Percentiles rank a stretch among this genome's conserved stretches.
phyloP scores from a whole-genome alignment of 2,329 filamentous ascomycete species.

The Nectriaceae sp. region DNA sequence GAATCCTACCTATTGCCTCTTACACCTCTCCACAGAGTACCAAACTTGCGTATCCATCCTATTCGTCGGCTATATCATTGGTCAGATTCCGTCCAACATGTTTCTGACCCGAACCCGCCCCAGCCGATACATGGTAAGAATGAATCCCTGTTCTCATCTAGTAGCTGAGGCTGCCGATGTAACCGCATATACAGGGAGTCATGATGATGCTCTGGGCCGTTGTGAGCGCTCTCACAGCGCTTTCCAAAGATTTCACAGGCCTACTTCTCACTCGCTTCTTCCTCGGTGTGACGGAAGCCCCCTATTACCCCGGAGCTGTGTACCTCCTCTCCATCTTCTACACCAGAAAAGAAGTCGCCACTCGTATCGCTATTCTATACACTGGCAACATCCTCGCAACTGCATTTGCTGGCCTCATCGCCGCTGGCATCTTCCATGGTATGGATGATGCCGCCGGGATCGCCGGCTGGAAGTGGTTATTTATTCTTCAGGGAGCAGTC shows the following conservation, averaged over 20 bases:
- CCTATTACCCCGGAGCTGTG: slow-evolving; percentile 38
- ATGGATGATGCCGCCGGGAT: slow-evolving; percentile 29
- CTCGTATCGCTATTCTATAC: slow-evolving; percentile 47
- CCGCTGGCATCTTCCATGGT: slow-evolving; percentile 42
- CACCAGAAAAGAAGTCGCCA: slow-evolving; percentile 50
- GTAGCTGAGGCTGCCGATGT: too few relatives aligned
- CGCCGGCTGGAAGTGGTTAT: slow-evolving; percentile 47
- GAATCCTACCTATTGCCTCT: neutral
- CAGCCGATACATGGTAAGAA: slow-evolving; percentile 40
- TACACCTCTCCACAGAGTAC: slow-evolving; percentile 23
- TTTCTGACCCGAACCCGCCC: slow-evolving; percentile 45
- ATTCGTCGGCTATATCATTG: slow-evolving; percentile 47
- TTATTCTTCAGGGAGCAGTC: slow-evolving; percentile 65
- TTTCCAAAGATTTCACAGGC: slow-evolving; percentile 48
- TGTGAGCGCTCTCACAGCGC: slow-evolving; percentile 48
- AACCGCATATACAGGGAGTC: slow-evolving; percentile 28
- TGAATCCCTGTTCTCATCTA: slow-evolving; percentile 4
- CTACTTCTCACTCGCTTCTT: slow-evolving; percentile 51
- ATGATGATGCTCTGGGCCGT: slow-evolving; percentile 51
- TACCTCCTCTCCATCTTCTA: slow-evolving; percentile 56
- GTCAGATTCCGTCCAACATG: slow-evolving; percentile 46
- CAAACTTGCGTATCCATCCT: slow-evolving; percentile 34
- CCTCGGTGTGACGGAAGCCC: slow-evolving; percentile 42
- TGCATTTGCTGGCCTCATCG: slow-evolving; percentile 47
- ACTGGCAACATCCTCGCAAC: slow-evolving; percentile 39